phyloP scores from a whole-genome alignment of 2,329 filamentous ascomycete species.

The Trichoderma sp. region DNA sequence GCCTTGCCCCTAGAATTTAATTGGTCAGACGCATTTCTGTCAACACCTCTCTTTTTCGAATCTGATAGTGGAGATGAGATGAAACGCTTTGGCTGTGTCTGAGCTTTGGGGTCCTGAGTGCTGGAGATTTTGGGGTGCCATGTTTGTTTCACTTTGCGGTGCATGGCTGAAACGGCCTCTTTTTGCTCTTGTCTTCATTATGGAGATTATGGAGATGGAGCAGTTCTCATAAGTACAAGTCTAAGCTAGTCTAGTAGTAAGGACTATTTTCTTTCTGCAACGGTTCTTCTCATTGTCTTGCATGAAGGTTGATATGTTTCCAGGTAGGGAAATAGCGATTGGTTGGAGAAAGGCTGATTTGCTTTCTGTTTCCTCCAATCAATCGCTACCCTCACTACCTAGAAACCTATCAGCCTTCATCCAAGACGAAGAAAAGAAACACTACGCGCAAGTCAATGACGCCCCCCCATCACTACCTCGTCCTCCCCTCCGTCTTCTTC shows the following conservation, averaged over 20 bases:
- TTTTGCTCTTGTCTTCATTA: not conserved
- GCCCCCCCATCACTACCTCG: not conserved
- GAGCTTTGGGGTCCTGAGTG: not conserved
- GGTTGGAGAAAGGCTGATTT: too few relatives aligned
- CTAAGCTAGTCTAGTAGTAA: too few relatives aligned
- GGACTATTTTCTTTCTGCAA: too few relatives aligned
- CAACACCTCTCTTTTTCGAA: not conserved
- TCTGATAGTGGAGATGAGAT: not conserved
- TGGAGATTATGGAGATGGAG: not conserved
- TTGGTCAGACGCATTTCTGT: not conserved
- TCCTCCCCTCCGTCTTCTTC: constrained; percentile 4
- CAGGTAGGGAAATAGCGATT: too few relatives aligned
- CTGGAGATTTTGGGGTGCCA: not conserved
- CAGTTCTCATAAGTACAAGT: too few relatives aligned
- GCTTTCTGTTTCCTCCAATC: not conserved
- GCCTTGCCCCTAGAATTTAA: not conserved
- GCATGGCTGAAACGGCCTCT: not conserved
- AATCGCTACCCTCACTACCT: too few relatives aligned
- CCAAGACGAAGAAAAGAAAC: too few relatives aligned
- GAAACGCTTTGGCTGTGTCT: not conserved
- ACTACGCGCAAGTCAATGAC: not conserved
- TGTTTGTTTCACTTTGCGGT: constrained; percentile 7
- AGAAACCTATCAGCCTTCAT: too few relatives aligned
- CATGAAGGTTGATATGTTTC: too few relatives aligned
- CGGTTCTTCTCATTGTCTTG: too few relatives aligned